Evolutionary conservation across 768 basidiomycete genomes (phyloP), one percentile per base, ranked within the genome.

Genomic region (Calocybe indica): DNA sequence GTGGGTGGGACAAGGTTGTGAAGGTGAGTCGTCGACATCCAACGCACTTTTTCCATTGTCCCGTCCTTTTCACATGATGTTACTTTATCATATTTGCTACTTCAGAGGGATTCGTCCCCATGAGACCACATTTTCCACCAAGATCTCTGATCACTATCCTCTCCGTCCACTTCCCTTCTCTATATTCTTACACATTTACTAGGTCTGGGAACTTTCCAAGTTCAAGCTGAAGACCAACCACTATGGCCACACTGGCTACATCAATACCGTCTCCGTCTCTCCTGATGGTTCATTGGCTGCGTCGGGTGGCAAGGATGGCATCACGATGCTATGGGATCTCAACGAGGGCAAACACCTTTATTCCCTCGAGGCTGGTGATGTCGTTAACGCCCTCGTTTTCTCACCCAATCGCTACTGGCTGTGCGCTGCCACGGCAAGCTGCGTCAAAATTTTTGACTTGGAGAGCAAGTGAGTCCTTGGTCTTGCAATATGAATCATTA

Each of bases 201-300:
- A 99, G 95, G 96, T 99, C 58, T 99, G 96, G 96, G 96, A 99
- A 69, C 86, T 98, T 52, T 90, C 90, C 68, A 96, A 97, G 73
- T 98, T 97, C 85, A 98, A 99, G 77, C 82, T 99, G 68, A 92
- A 93, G 82, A 98, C 96, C 72, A 98, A 98, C 82, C 96, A 99
- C 79, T 92, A 91, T 66, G 96, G 96, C 56, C 96, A 99, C 80
- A 95, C 90, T 43, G 96, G 95, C 54, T 98, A 97, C 79, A 93
- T 99, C 72, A 97, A 93, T 79, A 93, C 95, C 59, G 73, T 99
- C 63, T 93, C 96, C 51, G 94, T 99, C 51, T 99, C 96, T 34
- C 96, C 96, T 45, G 96, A 99, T 64, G 96, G 96, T 55, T 99
- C 96, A 22, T 83, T 99, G 62, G 94, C 95, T 58, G 96, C 96